Base-by-base conservation (phyloP, 2,329 filamentous ascomycete species). In the Thelonectria discophora region DNA sequence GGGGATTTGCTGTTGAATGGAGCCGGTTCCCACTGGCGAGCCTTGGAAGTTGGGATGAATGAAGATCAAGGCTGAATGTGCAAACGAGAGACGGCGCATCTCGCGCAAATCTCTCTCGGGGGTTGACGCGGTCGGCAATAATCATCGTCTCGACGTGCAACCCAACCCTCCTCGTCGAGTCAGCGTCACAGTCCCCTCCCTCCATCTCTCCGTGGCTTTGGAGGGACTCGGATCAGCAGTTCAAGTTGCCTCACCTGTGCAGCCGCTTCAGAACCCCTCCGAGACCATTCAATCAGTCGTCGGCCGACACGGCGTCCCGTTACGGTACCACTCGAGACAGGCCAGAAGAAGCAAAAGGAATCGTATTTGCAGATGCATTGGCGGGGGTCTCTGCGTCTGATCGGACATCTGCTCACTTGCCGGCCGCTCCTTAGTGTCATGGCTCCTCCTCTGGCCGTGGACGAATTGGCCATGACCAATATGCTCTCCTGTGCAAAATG, bases 21-120 rank as follows among this genome's bases (percentile, higher is more conserved):
- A 20, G 65, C 63, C 45, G 64, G 43, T 60, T 55, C 56, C 62
- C 65, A 54, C 54, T 55, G 40, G n/a, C 57, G 43, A 70, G 53
- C 53, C 63, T 70, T 69, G 65, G 63, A 69, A 70, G 47, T 46
- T 55, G 60, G 65, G 45, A 60, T 54, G 61, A 60, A 58, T 58
- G 69, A 71, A 68, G 65, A 71, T 69, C 64, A 67, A 60, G 51
- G 47, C 67, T 62, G 65, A 43, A 65, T 66, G 47, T n/a, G n/a
- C n/a, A n/a, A 37, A 58, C 61, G 58, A 57, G 51, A 60, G 54
- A 51, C 9, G 12, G 15, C 42, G 53, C 27, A 43, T 43, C 32
- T 45, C 32, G 52, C 52, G 34, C 15, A 21, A 52, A 27, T 47
- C 43, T 27, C 32, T 21, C 20, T 13, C n/a, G n/a, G n/a, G n/a